These are phyloP conservation scores for Psilocybe subaeruginosa DNA, from an alignment of 768 basidiomycete genomes.

Conservation along the genomic window DNA sequence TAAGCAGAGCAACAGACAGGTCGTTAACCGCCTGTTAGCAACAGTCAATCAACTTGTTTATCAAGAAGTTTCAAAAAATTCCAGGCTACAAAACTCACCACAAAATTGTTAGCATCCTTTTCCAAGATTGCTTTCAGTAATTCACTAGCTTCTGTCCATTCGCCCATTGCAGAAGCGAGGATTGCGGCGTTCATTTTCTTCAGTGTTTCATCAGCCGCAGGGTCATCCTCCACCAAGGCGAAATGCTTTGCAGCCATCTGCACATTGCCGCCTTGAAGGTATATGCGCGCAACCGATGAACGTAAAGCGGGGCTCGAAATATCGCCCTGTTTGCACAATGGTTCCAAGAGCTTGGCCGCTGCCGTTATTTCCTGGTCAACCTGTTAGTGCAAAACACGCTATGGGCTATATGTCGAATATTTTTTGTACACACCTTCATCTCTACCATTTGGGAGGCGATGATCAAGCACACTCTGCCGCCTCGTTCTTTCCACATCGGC, in stretches of 20 bases:
- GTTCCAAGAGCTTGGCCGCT: conserved; percentile 68
- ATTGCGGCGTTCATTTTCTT: conserved; percentile 70
- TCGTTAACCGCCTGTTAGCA: conserved; percentile 70
- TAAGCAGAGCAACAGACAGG: conserved; percentile 69
- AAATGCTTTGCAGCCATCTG: conserved; percentile 63
- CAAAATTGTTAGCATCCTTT: conserved; percentile 61
- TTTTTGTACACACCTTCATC: conserved; percentile 62
- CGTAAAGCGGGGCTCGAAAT: conserved; percentile 57
- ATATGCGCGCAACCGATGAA: conserved; percentile 72
- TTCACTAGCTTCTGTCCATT: conserved; percentile 60
- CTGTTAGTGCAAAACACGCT: not conserved
- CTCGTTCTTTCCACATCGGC: conserved; percentile 85
- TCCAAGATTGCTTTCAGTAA: conserved; percentile 47
- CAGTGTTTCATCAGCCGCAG: conserved; percentile 41
- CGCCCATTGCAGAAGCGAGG: conserved; percentile 67
- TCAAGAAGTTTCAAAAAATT: not conserved
- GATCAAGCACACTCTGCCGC: conserved; percentile 73
- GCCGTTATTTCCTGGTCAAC: conserved; percentile 65
- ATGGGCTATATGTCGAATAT: not conserved
- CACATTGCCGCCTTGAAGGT: conserved; percentile 75
- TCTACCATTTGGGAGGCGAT: conserved; percentile 83
- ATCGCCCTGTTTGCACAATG: conserved; percentile 54
- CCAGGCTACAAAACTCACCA: conserved; percentile 39
- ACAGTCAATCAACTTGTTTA: not conserved
- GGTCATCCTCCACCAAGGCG: conserved; percentile 47